Base-by-base conservation (phyloP, 2,329 filamentous ascomycete genomes). In the Trichophyton schoenleinii region DNA sequence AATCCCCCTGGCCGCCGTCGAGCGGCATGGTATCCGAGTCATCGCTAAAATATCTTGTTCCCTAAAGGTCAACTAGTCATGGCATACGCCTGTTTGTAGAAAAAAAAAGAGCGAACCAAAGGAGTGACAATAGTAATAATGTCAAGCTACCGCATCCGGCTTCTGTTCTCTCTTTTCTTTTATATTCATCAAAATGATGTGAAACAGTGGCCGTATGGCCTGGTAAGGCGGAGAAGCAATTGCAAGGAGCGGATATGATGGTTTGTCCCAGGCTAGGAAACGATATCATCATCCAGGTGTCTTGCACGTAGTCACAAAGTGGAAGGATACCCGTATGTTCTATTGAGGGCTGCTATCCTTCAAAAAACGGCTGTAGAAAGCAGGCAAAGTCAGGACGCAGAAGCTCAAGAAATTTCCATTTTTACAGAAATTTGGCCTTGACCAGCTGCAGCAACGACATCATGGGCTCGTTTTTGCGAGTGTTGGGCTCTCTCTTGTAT, bases 11-110 rank as follows among this genome's bases (percentile, higher is more conserved):
- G 68, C 70, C 65, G 72, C 73, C 58, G 66, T 68, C 48, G 70
- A 66, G 64, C 72, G 71, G 61, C 69, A 67, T 63, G 69, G 64
- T 49, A 75, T 70, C 64, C 73, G 69, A 53, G 70, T 71, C 74
- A 76, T 76, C 57, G 25, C 65, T 46, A 18, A 22, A 36, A 42
- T 31, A 18, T 34, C 28, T 38, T 38, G 34, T 20, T 36, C 34
- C 53, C 41, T 44, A 53, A 20, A 42, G n/a, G 57, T 58, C 57
- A 58, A 58, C 57, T 46, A 25, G 38, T 46, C 38, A 53, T 46
- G 34, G 41, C 57, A 42, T 28, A 9, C 28, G 57, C 36, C 38
- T 42, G 11, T 25, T 58, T 44, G 2, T 9, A 13, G 13, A 38
- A 38, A 11, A 38, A 13, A 38, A 38, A 38, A 42, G 25, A 13